These are phyloP conservation scores for Aspergillus sp. DNA, from an alignment of 2,329 filamentous ascomycete genomes.

Conservation along the genomic window DNA sequence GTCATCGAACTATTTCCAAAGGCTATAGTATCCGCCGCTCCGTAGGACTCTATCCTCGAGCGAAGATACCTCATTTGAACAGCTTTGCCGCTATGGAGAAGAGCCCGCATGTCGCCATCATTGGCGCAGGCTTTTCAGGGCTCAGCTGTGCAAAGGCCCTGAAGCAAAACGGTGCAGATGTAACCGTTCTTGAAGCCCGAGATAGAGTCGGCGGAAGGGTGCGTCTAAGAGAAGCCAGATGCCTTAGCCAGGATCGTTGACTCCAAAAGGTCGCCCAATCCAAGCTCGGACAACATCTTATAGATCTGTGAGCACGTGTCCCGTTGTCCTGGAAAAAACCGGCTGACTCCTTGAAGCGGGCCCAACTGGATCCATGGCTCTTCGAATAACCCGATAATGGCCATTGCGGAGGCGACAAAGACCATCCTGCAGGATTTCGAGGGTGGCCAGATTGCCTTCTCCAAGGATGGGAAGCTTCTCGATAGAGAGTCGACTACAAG, in stretches of 20 bases:
- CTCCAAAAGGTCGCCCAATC: slow-evolving; percentile 40
- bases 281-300: slow-evolving; percentile 38
- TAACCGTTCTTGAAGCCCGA: slow-evolving; percentile 53
- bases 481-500: slow-evolving; percentile 22
- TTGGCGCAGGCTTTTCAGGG: slow-evolving; percentile 53
- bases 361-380: slow-evolving; percentile 59
- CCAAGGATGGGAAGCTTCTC: slow-evolving; percentile 37
- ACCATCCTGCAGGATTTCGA: slow-evolving; percentile 45
- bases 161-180: slow-evolving; percentile 44
- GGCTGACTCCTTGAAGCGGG: slow-evolving; percentile 35
- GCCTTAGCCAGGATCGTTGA: slow-evolving; percentile 3
- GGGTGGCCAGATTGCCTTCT: slow-evolving; percentile 41
- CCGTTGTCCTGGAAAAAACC: background rate
- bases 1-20: too few relatives aligned
- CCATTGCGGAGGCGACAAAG: slow-evolving; percentile 45
- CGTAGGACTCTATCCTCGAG: background rate
- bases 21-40: too few relatives aligned
- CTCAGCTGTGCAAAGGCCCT: slow-evolving; percentile 52
- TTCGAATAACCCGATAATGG: slow-evolving; percentile 49
- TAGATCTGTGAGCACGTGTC: slow-evolving; percentile 44
- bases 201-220: slow-evolving; percentile 51
- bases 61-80: background rate
- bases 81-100: slow-evolving; percentile 20
- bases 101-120: slow-evolving; percentile 45
- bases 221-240: slow-evolving; percentile 12